phyloP scores from a whole-genome alignment of 495 filamentous ascomycete species.

The Lophiostoma macrostomum region DNA sequence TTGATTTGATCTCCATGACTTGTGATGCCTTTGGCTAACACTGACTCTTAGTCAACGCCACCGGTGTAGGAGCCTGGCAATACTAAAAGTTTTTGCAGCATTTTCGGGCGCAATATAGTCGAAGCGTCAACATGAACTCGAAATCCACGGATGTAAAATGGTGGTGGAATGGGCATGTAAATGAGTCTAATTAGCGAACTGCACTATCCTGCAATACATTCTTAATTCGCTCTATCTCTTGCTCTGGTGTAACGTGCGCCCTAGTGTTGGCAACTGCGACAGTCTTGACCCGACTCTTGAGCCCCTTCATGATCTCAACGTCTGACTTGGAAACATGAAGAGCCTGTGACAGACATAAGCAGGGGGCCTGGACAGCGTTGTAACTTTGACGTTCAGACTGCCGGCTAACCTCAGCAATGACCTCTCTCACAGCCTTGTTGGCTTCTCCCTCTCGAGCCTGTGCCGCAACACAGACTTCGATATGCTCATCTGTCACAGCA shows the following conservation, averaged over 20 bases:
- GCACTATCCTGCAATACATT: constrained; percentile 23
- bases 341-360: constrained; percentile 40
- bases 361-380: too few relatives aligned
- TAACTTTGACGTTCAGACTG: too few relatives aligned
- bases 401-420: constrained; percentile 67
- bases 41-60: constrained; percentile 11
- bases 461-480: constrained; percentile 62
- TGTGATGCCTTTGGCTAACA: background rate
- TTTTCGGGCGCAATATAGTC: constrained; percentile 13
- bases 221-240: constrained; percentile 25
- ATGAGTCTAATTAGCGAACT: constrained; percentile 3
- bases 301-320: constrained; percentile 60
- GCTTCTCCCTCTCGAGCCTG: constrained; percentile 64
- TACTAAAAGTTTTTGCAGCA: constrained; percentile 27
- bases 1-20: background rate
- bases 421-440: constrained; percentile 61
- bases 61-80: constrained; percentile 31
- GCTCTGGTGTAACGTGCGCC: constrained; percentile 5
- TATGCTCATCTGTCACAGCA: constrained; percentile 50
- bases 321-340: constrained; percentile 62
- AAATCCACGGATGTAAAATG: background rate
- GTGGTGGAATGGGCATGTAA: background rate
- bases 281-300: constrained; percentile 62
- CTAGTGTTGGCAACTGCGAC: constrained; percentile 32
- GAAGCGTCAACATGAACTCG: too few relatives aligned